A percentile compares a stretch with the other conserved stretches of the same genome.
Conservation (phyloP, 164 flowering plant genomes). For the Magnolia officinalis region DNA sequence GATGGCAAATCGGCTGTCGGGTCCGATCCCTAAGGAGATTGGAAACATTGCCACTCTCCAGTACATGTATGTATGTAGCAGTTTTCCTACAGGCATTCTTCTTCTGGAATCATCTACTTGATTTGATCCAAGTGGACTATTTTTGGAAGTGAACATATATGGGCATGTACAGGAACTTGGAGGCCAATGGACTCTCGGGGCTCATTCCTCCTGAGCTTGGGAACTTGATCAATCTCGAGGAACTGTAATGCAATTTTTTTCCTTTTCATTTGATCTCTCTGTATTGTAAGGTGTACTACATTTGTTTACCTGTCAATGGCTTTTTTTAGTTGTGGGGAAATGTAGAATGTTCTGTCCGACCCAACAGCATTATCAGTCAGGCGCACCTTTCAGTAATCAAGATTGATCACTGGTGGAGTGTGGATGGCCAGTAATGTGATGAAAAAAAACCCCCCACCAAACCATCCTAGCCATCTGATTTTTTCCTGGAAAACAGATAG, state of each 20-base stretch:
- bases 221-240: constrained; percentile 21
- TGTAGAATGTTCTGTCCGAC: no score
- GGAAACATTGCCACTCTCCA: constrained; percentile 41
- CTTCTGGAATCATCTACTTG: neutral
- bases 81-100: neutral
- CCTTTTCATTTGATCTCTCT: neutral
- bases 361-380: no score
- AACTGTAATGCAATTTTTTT: constrained; percentile 19
- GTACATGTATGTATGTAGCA: constrained; percentile 26
- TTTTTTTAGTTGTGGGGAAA: no score
- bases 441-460: no score
- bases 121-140: neutral
- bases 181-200: constrained; percentile 28
- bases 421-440: no score
- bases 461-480: no score
- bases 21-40: constrained; percentile 21
- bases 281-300: neutral
- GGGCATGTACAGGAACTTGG: constrained; percentile 26
- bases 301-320: no score
- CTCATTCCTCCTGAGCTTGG: constrained; percentile 38
- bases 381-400: no score
- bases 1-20: constrained; percentile 28
- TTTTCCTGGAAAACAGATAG: neutral
- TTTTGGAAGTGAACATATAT: neutral
- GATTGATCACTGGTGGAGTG: no score